These are phyloP conservation scores for Tremella mesenterica DNA, from an alignment of 768 basidiomycete species.

Conservation along the genomic window DNA sequence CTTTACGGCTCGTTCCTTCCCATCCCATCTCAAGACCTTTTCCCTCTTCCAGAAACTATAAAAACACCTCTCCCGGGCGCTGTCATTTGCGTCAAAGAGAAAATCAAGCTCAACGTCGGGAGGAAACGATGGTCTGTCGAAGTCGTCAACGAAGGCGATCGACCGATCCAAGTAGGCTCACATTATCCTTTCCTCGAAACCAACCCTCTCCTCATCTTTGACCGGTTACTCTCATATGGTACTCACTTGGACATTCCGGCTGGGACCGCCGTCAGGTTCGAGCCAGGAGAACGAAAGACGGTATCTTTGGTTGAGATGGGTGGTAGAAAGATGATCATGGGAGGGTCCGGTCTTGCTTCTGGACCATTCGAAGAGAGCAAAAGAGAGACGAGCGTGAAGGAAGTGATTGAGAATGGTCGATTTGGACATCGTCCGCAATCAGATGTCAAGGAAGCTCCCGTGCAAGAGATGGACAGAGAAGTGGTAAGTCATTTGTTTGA, in stretches of 20 bases:
- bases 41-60: conserved; percentile 49
- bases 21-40: conserved; percentile 57
- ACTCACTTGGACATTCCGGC: conserved; percentile 72
- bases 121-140: conserved; percentile 59
- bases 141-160: conserved; percentile 84
- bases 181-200: conserved; percentile 93
- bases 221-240: conserved; percentile 69
- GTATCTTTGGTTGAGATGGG: conserved; percentile 72
- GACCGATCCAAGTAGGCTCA: conserved; percentile 90
- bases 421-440: conserved; percentile 58
- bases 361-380: conserved; percentile 48
- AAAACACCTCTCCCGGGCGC: conserved; percentile 63
- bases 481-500: conserved; percentile 27
- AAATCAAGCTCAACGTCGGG: conserved; percentile 67
- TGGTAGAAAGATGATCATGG: conserved; percentile 62
- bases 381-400: conserved; percentile 14
- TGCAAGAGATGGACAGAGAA: conserved; percentile 48
- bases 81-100: conserved; percentile 53
- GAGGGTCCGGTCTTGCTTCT: conserved; percentile 65
- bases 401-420: conserved; percentile 52
- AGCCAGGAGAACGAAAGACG: conserved; percentile 80
- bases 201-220: conserved; percentile 70
- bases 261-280: conserved; percentile 92
- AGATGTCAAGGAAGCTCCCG: conserved; percentile 49
- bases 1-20: conserved; percentile 94